Conservation (phyloP, 192 early-diverging fungal species). For the Linderina pennispora region DNA sequence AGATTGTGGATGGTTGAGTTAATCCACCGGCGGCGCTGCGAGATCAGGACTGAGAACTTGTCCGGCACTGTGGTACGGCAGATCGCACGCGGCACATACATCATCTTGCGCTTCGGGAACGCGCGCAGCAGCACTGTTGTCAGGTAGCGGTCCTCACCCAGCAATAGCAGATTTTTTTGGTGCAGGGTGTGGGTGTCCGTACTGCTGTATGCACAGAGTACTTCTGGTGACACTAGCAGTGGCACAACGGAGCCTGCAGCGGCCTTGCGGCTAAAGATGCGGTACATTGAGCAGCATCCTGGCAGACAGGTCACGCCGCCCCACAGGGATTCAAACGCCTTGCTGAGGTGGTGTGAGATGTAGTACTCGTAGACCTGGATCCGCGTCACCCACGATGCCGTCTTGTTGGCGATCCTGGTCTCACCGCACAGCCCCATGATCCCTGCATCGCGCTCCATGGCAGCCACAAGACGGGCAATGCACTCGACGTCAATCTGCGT, state of each 20-base stretch:
- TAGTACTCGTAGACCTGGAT: constrained; percentile 99
- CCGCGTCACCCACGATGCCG: constrained; percentile 76
- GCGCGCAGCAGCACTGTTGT: constrained; percentile 75
- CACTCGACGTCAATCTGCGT: constrained; percentile 80
- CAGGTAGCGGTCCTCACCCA: constrained; percentile 85
- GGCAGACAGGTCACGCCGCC: constrained; percentile 99
- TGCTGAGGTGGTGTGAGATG: constrained; percentile 93
- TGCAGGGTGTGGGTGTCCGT: constrained; percentile 69
- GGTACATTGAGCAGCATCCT: constrained; percentile 96
- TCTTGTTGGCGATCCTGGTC: constrained; percentile 92
- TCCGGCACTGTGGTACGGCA: constrained; percentile 77
- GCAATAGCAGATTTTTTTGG: constrained; percentile 75
- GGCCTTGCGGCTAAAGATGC: constrained; percentile 71
- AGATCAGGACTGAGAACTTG: constrained; percentile 64
- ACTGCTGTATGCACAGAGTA: constrained; percentile 66
- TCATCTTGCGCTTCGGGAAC: constrained; percentile 76
- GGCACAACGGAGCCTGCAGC: constrained; percentile 58
- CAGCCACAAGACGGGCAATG: constrained; percentile 67
- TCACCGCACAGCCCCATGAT: constrained; percentile 97
- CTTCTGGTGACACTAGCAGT: constrained; percentile 73
- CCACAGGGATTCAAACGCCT: constrained; percentile 94
- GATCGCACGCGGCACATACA: constrained; percentile 70
- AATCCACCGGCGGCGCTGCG: constrained; percentile 93
- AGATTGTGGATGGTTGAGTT: constrained; percentile 97
- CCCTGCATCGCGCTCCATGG: constrained; percentile 73